Evolutionary conservation across 2,329 filamentous ascomycete species (phyloP).

Genomic region (Curvularia hawaiiensis): DNA sequence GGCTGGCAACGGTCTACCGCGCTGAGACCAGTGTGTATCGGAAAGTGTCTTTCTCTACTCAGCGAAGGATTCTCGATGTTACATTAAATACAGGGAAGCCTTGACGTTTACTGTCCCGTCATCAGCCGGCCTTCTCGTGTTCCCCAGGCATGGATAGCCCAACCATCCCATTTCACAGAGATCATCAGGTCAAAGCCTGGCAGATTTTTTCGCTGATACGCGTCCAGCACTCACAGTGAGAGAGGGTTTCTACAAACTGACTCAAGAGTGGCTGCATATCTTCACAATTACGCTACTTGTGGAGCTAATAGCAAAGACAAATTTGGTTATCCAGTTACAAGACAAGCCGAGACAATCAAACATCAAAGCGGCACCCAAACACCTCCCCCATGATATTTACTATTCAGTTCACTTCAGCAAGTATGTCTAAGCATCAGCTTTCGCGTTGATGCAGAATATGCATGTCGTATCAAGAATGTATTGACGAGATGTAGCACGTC

Average conservation of each 20-base stretch:
- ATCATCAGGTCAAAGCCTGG: not conserved
- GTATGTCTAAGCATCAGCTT: not conserved
- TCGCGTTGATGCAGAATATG: too few species aligned
- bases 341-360: not conserved
- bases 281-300: not conserved
- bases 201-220: not conserved
- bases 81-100: not conserved
- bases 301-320: not conserved
- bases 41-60: not conserved
- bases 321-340: not conserved
- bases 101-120: not conserved
- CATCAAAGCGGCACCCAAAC: not conserved
- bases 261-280: not conserved
- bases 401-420: not conserved
- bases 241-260: not conserved
- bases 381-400: not conserved
- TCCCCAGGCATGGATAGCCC: too few species aligned
- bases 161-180: not conserved
- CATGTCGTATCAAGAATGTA: not conserved
- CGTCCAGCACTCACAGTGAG: not conserved
- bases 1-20: constrained; percentile 42
- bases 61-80: too few species aligned
- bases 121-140: not conserved
- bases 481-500: constrained; percentile 4
- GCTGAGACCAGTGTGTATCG: constrained; percentile 23